A percentile compares a stretch with the other conserved stretches of the same genome.
Conservation (phyloP, 148 eudicot genomes). For the Rhododendron ferrugineum region DNA sequence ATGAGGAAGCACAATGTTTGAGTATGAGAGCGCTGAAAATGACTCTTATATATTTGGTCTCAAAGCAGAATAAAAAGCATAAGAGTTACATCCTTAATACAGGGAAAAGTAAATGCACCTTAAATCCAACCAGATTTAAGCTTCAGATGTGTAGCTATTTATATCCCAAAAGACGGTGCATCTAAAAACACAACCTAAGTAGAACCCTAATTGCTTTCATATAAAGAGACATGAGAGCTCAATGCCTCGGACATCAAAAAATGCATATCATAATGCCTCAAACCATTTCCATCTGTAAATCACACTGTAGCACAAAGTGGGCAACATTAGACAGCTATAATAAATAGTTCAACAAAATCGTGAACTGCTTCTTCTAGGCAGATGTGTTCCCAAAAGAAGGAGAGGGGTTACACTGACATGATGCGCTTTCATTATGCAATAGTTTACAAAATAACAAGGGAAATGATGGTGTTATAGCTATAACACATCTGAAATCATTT, state of each 20-base stretch:
- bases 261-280: neutral
- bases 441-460: neutral
- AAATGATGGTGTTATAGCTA: neutral
- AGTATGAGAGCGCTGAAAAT: neutral
- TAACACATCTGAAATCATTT: neutral
- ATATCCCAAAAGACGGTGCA: neutral
- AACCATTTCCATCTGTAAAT: neutral
- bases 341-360: neutral
- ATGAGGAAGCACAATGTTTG: neutral
- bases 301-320: neutral
- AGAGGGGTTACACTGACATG: neutral
- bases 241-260: neutral
- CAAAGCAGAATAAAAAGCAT: neutral
- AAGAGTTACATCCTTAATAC: neutral
- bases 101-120: neutral
- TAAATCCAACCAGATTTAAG: neutral
- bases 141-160: neutral
- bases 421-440: neutral
- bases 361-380: neutral
- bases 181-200: neutral
- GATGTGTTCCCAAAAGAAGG: neutral
- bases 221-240: neutral
- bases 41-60: neutral
- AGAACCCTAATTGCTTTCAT: neutral
- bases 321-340: neutral